Evolutionary conservation across 2,329 filamentous ascomycete genomes (phyloP).

Genomic region (Diaporthe velutina): DNA sequence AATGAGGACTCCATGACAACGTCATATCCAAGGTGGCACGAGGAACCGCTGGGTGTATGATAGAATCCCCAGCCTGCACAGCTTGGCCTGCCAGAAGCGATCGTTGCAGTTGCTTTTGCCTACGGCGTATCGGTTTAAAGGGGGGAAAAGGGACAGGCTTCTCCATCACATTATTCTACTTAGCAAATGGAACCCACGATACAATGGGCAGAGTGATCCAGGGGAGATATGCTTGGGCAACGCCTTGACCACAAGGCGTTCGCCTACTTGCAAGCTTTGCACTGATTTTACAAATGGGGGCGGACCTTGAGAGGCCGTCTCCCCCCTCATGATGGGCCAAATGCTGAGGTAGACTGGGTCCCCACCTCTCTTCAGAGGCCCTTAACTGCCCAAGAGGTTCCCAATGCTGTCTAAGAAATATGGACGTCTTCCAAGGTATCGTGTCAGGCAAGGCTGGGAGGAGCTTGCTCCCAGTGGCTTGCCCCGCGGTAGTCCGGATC

Average conservation of each 20-base stretch:
- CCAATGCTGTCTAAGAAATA: background rate
- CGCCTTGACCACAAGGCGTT: background rate
- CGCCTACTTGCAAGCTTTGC: background rate
- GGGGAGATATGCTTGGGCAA: background rate
- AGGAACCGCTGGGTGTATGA: slow-evolving; percentile 27
- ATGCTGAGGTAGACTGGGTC: background rate
- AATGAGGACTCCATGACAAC: background rate
- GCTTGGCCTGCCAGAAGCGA: slow-evolving; percentile 35
- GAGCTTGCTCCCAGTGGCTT: background rate
- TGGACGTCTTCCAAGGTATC: background rate
- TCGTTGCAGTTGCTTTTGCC: slow-evolving; percentile 33
- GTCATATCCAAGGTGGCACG: background rate
- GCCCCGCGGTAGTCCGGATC: background rate
- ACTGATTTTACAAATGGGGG: background rate
- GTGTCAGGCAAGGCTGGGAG: background rate
- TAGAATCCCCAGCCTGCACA: slow-evolving; percentile 9
- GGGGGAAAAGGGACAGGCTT: slow-evolving; percentile 36
- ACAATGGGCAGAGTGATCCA: background rate
- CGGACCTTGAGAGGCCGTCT: background rate
- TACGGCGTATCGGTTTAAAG: slow-evolving; percentile 24
- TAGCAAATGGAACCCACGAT: slow-evolving; percentile 10
- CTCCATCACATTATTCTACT: slow-evolving; percentile 23
- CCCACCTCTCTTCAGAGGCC: background rate
- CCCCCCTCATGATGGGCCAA: background rate
- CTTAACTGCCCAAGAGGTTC: background rate